Evolutionary conservation across 2,329 filamentous ascomycete species (phyloP).

Genomic region (Cladophialophora psammophila): DNA sequence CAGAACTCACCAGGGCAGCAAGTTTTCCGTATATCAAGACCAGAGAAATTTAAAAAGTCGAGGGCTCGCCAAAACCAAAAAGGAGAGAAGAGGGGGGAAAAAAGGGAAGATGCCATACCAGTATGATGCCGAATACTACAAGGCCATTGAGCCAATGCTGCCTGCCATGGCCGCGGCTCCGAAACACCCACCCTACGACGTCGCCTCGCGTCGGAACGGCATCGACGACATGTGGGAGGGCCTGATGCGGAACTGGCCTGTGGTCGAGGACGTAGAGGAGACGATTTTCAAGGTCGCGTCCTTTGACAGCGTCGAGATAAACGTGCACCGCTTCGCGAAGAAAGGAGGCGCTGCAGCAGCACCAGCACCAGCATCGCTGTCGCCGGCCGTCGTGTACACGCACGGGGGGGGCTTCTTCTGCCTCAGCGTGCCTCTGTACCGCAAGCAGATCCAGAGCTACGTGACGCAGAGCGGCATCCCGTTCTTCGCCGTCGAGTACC

Average conservation of each 20-base stretch:
- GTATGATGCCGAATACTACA: slow-evolving; percentile 11
- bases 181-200: background rate
- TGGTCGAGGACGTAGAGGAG: slow-evolving; percentile 20
- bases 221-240: slow-evolving; percentile 19
- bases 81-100: background rate
- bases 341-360: background rate
- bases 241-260: slow-evolving; percentile 15
- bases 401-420: slow-evolving; percentile 42
- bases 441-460: slow-evolving; percentile 26
- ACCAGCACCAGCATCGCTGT: background rate
- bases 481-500: slow-evolving; percentile 43
- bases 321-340: slow-evolving; percentile 20
- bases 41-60: too few species aligned
- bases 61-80: background rate
- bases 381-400: slow-evolving; percentile 39
- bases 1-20: too few species aligned
- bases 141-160: slow-evolving; percentile 7
- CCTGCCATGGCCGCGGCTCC: background rate
- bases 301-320: slow-evolving; percentile 21
- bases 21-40: too few species aligned
- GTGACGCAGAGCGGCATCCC: slow-evolving; percentile 37
- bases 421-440: slow-evolving; percentile 35
- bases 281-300: slow-evolving; percentile 13
- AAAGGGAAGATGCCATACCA: slow-evolving; percentile 2
- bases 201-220: slow-evolving; percentile 5